A percentile compares a stretch with the other conserved stretches of the same genome.
These are phyloP conservation scores for Quercus engelmannii DNA, from an alignment of 306 rosid genomes.

Conservation along the genomic window DNA sequence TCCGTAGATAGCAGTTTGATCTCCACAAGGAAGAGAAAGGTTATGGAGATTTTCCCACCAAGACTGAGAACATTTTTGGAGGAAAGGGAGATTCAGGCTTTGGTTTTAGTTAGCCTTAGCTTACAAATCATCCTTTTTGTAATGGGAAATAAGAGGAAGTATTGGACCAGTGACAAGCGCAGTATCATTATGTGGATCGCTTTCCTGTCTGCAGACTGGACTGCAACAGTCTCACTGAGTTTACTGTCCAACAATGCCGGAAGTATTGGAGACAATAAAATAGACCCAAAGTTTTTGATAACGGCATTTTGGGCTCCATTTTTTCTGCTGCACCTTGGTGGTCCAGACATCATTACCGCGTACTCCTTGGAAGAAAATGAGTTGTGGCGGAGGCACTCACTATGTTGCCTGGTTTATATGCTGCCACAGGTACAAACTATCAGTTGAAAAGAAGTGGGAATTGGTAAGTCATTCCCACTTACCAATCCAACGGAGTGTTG, in stretches of 20 bases:
- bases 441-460: too few relatives aligned
- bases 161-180: neutral
- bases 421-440: too few relatives aligned
- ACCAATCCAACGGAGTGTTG: too few relatives aligned
- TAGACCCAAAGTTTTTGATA: neutral
- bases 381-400: conserved; percentile 25
- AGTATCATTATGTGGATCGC: conserved; percentile 23
- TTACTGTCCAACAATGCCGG: conserved; percentile 9
- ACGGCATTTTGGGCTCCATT: conserved; percentile 36
- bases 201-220: conserved; percentile 31
- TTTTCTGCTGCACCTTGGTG: conserved; percentile 49
- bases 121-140: conserved; percentile 20
- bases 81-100: conserved; percentile 16
- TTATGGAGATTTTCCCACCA: conserved; percentile 7
- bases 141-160: conserved; percentile 25
- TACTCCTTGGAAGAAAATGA: conserved; percentile 45
- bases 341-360: conserved; percentile 37
- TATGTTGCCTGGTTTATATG: too few relatives aligned
- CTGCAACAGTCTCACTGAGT: conserved; percentile 27
- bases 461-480: too few relatives aligned
- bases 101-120: conserved; percentile 29
- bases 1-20: conserved; percentile 10
- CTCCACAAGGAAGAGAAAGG: conserved; percentile 4
- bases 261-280: neutral
- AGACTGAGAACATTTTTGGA: neutral